Evolutionary conservation across 179 eudicot genomes (phyloP), one percentile per base, ranked within the genome.

Genomic region (Pouteria campechiana): DNA sequence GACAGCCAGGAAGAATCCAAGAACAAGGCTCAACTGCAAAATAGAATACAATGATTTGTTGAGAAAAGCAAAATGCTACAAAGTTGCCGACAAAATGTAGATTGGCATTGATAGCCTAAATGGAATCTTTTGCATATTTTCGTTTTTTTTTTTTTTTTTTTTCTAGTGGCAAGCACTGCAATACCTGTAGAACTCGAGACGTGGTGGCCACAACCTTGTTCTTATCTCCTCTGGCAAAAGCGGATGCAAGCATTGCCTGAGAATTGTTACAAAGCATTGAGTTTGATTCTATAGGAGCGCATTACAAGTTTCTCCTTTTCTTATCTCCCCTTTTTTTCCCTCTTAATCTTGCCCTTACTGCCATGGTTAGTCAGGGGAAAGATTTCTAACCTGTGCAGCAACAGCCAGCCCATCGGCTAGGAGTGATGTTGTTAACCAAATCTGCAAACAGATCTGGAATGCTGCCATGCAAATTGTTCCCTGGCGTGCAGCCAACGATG

Each of bases 381-480:
- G 13, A 41, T 27, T 31, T 67, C n/a, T n/a, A n/a, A 92, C 99
- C 94, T 92, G 99, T 50, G 83, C 99, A 61, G 96, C 96, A 38
- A 92, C 94, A 14, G 99, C 99, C 58, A 92, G 74, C 15, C 96
- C 99, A 65, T 92, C 99, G 37, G 99, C 94, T 38, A 92, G 73
- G 48, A 92, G 94, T 1, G 99, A 92, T 11, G 99, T 82, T 5
- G 96, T 68, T 72, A 88, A 46, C 99, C 99, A 92, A 25, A 92
- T 81, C 55, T 92, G 99, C 51, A 92, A 62, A 59, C 99, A 87
- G 24, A 92, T 68, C 51, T 92, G 99, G 41, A 92, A 92, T 8
- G 94, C 96, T 35, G 99, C 99, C 99, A 92, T 92, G 7, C 72
- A 61, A 46, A 74, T 87, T 7, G 94, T 19, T 29, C 99, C 99